Conservation (phyloP, 2,329 filamentous ascomycete species). For the Rhynchosporium graminicola region DNA sequence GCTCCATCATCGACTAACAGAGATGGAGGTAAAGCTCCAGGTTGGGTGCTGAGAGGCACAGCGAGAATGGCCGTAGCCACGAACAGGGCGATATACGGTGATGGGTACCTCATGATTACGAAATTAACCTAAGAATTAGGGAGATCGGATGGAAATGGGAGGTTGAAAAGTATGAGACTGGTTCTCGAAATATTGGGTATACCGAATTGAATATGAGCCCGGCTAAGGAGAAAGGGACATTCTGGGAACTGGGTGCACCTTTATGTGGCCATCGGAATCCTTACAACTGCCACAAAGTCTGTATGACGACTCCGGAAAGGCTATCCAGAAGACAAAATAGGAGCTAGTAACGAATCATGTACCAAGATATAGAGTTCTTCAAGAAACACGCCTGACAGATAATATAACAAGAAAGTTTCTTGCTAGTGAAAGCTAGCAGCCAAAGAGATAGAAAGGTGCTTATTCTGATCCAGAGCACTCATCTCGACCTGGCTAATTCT, state of each 20-base stretch:
- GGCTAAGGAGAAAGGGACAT: constrained; percentile 9
- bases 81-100: constrained; percentile 20
- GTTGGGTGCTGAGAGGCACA: constrained; percentile 31
- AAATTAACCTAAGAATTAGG: neutral
- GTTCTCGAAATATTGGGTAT: constrained; percentile 7
- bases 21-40: constrained; percentile 31
- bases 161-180: constrained; percentile 7
- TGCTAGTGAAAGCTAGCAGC: neutral
- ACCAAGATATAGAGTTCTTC: neutral
- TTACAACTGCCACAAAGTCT: neutral
- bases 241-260: constrained; percentile 1
- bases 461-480: neutral
- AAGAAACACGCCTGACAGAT: neutral
- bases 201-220: constrained; percentile 12
- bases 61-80: constrained; percentile 22
- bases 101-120: constrained; percentile 25
- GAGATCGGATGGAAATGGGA: neutral
- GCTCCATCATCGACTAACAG: constrained; percentile 34
- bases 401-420: neutral
- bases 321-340: neutral
- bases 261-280: constrained; percentile 2
- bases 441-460: neutral
- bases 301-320: neutral
- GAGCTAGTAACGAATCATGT: neutral
- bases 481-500: constrained; percentile 9